Evolutionary conservation across 2,329 filamentous ascomycete species (phyloP).

Genomic region (Penicillium capsulatum): DNA sequence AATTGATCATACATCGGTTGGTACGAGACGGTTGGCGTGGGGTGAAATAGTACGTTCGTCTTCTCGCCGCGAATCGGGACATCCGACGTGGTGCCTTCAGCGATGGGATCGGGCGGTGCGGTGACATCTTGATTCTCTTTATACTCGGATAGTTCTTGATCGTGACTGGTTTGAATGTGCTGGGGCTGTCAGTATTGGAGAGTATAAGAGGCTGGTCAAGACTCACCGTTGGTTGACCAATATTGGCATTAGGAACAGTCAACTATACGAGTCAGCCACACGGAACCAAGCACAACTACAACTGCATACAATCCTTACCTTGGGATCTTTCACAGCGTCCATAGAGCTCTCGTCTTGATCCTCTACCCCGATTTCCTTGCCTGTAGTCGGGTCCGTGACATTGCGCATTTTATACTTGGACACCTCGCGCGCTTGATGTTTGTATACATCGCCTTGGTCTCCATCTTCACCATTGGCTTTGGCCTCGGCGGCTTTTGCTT

Average conservation of each 20-base stretch:
- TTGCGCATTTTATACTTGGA: slow-evolving; percentile 48
- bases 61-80: slow-evolving; percentile 95
- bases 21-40: slow-evolving; percentile 83
- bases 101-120: slow-evolving; percentile 81
- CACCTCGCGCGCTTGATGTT: slow-evolving; percentile 48
- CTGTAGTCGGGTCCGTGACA: slow-evolving; percentile 86
- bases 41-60: slow-evolving; percentile 93
- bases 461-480: slow-evolving; percentile 24
- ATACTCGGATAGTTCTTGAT: slow-evolving; percentile 74
- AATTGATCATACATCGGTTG: slow-evolving; percentile 78
- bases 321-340: slow-evolving; percentile 66
- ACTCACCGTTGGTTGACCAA: slow-evolving; percentile 65
- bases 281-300: too few relatives aligned
- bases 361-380: slow-evolving; percentile 78
- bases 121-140: slow-evolving; percentile 82
- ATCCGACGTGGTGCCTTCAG: slow-evolving; percentile 78
- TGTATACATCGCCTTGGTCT: slow-evolving; percentile 44
- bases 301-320: slow-evolving; percentile 45
- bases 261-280: too few relatives aligned
- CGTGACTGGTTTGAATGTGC: slow-evolving; percentile 65
- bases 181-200: slow-evolving; percentile 23
- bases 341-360: slow-evolving; percentile 70
- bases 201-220: too few relatives aligned
- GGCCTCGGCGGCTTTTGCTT: slow-evolving; percentile 1
- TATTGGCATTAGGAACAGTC: slow-evolving; percentile 83